Evolutionary conservation across 1,139 yeast genomes (phyloP).

Genomic region (Scheffersomyces lignicola): DNA sequence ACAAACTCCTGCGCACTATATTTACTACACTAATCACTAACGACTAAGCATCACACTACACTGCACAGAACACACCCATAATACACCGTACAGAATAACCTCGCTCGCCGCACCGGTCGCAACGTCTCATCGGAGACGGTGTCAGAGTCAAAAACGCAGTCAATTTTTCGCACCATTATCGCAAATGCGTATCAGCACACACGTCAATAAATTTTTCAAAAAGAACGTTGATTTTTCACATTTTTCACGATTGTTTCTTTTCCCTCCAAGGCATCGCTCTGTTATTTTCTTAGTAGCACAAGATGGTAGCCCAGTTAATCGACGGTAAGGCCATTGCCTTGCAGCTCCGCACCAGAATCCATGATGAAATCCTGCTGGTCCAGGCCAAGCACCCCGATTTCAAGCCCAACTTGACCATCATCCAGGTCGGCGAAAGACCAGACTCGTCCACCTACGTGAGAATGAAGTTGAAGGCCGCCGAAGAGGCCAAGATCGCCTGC

Average conservation of each 20-base stretch:
- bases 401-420: slow-evolving; percentile 75
- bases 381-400: slow-evolving; percentile 61
- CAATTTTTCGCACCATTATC: too few species aligned
- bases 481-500: slow-evolving; percentile 77
- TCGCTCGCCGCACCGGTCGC: too few species aligned
- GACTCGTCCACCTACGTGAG: slow-evolving; percentile 94
- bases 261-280: slow-evolving; percentile 3
- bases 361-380: slow-evolving; percentile 54
- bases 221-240: too few species aligned
- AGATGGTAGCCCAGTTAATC: slow-evolving; percentile 44
- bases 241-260: not conserved
- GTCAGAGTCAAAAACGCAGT: too few species aligned
- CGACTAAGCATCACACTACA: too few species aligned
- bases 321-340: slow-evolving; percentile 76
- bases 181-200: too few species aligned
- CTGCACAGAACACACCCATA: too few species aligned
- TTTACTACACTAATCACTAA: too few species aligned
- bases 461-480: slow-evolving; percentile 92
- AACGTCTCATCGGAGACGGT: too few species aligned
- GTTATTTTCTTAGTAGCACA: not conserved
- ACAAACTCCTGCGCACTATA: too few species aligned
- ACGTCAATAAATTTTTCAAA: too few species aligned
- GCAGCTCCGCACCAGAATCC: slow-evolving; percentile 48
- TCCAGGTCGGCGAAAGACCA: slow-evolving; percentile 88
- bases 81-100: too few species aligned